These are phyloP conservation scores for Quercus gilva DNA, from an alignment of 306 rosid species.

Conservation along the genomic window DNA sequence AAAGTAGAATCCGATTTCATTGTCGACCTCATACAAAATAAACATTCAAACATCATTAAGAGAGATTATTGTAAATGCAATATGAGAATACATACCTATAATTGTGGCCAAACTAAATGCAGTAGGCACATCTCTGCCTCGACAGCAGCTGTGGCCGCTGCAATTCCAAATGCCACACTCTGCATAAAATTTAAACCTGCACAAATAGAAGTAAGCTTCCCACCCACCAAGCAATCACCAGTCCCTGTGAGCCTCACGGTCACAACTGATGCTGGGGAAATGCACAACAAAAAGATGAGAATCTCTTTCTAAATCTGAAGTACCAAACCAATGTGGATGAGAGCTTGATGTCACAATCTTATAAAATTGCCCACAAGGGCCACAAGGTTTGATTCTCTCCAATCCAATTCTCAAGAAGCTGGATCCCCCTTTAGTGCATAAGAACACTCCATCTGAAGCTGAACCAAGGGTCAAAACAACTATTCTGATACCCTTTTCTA, in stretches of 20 bases:
- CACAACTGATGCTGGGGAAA: too few relatives aligned
- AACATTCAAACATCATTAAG: neutral
- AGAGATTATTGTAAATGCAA: neutral
- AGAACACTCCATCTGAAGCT: slow-evolving; percentile 49
- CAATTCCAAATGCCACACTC: slow-evolving; percentile 85
- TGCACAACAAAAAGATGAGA: too few relatives aligned
- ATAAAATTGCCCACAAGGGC: slow-evolving; percentile 37
- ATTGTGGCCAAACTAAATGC: slow-evolving; percentile 48
- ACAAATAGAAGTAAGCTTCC: slow-evolving; percentile 47
- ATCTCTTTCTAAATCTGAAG: too few relatives aligned
- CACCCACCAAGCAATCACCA: too few relatives aligned
- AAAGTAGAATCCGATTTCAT: neutral
- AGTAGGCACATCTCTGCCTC: slow-evolving; percentile 73
- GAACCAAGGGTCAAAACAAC: slow-evolving; percentile 72
- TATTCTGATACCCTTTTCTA: slow-evolving; percentile 69
- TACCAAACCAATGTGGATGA: too few relatives aligned
- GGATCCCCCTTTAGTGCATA: slow-evolving; percentile 64
- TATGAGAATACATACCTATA: slow-evolving; percentile 44
- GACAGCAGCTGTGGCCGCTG: slow-evolving; percentile 77
- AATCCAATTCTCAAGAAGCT: slow-evolving; percentile 31
- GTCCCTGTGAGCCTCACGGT: too few relatives aligned
- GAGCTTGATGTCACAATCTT: slow-evolving; percentile 37
- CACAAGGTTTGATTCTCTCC: slow-evolving; percentile 21
- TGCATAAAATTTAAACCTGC: slow-evolving; percentile 76
- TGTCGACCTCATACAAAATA: neutral